Base-by-base conservation (phyloP, 1,284 basidiomycete genomes). In the Tilletia caries region DNA sequence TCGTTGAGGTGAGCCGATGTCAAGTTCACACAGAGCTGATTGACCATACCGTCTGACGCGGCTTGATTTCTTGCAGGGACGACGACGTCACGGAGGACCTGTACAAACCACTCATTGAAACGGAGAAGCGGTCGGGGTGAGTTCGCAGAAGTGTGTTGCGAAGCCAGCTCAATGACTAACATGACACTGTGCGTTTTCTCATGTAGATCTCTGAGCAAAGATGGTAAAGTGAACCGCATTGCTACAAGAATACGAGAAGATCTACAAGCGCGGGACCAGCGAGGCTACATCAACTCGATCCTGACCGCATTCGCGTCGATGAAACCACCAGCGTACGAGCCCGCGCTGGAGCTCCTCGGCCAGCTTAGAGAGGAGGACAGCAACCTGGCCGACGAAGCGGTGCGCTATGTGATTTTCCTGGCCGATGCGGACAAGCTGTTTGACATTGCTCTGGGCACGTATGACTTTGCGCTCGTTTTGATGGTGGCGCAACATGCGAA, bases 361-460 rank as follows among this genome's bases (percentile, higher is more conserved):
- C 87, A 87, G 46, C 85, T 98, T 67, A 89, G 92, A 85, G 89
- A 92, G 91, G 54, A 69, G 10, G 88, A 81, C 37, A 88, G 90
- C 0, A 87, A 89, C 46, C 85, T 93, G 0, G 92, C 96, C 3
- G 93, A 98, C 80, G 94, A 97, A 69, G 95, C 95, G 1, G 91
- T 98, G 79, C 97, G 95, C 83, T 99, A 98, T 80, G 91, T 98
- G 83, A 96, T 99, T 83, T 99, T 98, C 87, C 88, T 99, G 37
- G 93, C 93, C 20, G 93, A 98, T 79, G 93, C 94, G 0, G 90
- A 98, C 78, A 88, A 88, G 72, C 87, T 98, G 2, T 98, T 95
- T 85, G 90, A 98, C 81, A 91, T 92, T 4, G 96, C 96, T 1
- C 87, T 99, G 29, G 95, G 96, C 29, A 98, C 98, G 93, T 99